Conservation (phyloP, 768 basidiomycete species). For the Leccinum arenicola region DNA sequence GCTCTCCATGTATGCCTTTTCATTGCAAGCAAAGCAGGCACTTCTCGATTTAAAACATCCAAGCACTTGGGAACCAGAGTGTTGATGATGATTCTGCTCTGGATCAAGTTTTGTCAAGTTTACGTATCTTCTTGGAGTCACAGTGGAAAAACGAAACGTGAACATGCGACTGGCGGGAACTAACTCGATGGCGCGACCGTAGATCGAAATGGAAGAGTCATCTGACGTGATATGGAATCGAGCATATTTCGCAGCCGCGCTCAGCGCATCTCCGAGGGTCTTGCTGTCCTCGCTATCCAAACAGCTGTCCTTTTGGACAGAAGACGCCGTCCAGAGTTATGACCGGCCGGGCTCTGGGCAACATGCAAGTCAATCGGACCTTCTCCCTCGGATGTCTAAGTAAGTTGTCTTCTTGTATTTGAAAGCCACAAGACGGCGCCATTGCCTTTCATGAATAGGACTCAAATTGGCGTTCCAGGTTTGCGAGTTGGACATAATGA, state of each 20-base stretch:
- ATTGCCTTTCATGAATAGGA: slow-evolving; percentile 52
- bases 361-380: slow-evolving; percentile 48
- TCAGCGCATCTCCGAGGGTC: slow-evolving; percentile 50
- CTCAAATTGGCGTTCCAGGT: slow-evolving; percentile 51
- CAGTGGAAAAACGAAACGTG: neutral
- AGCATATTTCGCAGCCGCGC: slow-evolving; percentile 39
- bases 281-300: slow-evolving; percentile 53
- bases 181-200: neutral
- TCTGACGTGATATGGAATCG: slow-evolving; percentile 39
- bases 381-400: slow-evolving; percentile 41
- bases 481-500: slow-evolving; percentile 47
- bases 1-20: slow-evolving; percentile 45
- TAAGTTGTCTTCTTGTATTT: slow-evolving; percentile 61
- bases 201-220: neutral
- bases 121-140: neutral
- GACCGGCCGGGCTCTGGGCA: neutral
- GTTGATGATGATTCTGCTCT: slow-evolving; percentile 20
- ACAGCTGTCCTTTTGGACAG: neutral
- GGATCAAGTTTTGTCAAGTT: slow-evolving; percentile 32
- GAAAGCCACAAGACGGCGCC: slow-evolving; percentile 52
- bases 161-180: neutral
- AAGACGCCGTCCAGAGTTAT: neutral
- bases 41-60: slow-evolving; percentile 38
- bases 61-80: slow-evolving; percentile 28
- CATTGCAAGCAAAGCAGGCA: slow-evolving; percentile 36